Evolutionary conservation across 1,284 basidiomycete species (phyloP).

Genomic region (Cutaneotrichosporon mucoides): DNA sequence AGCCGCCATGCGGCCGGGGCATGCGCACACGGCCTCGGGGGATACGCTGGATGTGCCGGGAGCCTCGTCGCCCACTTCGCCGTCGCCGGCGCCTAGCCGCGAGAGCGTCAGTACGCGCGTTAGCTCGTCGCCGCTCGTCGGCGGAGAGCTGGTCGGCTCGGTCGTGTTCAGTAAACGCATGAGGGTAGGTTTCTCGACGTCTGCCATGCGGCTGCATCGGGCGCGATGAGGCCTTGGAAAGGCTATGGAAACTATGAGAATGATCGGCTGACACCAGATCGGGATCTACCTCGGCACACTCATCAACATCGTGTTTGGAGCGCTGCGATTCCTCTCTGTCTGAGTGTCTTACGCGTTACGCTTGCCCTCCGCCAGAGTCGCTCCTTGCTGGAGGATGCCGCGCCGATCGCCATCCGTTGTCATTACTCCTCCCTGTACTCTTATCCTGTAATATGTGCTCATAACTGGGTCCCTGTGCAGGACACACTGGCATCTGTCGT

Average conservation of each 20-base stretch:
- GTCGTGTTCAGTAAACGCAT: constrained; percentile 43
- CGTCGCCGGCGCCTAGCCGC: not conserved
- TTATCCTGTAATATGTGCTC: too few relatives aligned
- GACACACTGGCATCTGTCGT: too few relatives aligned
- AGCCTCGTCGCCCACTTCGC: too few relatives aligned
- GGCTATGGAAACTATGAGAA: not conserved
- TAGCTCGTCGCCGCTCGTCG: constrained; percentile 25
- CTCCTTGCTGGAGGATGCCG: too few relatives aligned
- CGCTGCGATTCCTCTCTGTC: constrained; percentile 34
- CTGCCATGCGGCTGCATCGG: too few relatives aligned
- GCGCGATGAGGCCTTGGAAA: too few relatives aligned
- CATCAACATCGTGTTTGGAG: constrained; percentile 41
- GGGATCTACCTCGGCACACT: constrained; percentile 42
- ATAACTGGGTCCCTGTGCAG: too few relatives aligned
- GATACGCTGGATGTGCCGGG: not conserved
- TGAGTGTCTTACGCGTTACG: too few relatives aligned
- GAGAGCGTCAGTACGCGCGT: constrained; percentile 20
- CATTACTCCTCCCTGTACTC: too few relatives aligned
- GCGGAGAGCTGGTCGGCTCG: constrained; percentile 28
- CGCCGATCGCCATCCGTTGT: too few relatives aligned
- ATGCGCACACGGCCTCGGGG: not conserved
- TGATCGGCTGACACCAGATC: constrained; percentile 25
- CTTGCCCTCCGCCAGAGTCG: too few relatives aligned
- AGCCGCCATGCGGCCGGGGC: constrained; percentile 1
- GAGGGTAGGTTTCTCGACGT: too few relatives aligned